Percentiles rank a stretch among this genome's conserved stretches.
These are phyloP conservation scores for Zelopaecilomyces penicillatus DNA, from an alignment of 2,329 filamentous ascomycete species.

Conservation along the genomic window DNA sequence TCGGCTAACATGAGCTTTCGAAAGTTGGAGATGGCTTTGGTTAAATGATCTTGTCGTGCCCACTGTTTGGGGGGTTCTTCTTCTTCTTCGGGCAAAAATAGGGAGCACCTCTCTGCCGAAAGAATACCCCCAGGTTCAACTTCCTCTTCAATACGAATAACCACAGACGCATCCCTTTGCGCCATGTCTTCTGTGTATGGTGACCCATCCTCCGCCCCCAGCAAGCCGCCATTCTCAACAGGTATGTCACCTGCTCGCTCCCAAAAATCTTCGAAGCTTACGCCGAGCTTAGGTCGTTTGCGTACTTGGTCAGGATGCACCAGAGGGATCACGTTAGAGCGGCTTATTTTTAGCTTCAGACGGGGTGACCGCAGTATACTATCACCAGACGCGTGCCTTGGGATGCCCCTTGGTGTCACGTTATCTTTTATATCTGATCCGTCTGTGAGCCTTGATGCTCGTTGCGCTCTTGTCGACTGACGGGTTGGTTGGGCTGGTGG, in stretches of 20 bases:
- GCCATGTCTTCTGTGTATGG: constrained; percentile 54
- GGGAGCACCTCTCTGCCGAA: constrained; percentile 59
- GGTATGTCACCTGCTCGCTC: constrained; percentile 40
- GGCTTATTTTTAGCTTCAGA: constrained; percentile 39
- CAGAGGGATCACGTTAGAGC: constrained; percentile 39
- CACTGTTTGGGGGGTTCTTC: constrained; percentile 73
- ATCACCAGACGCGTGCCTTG: constrained; percentile 11
- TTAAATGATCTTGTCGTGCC: constrained; percentile 78
- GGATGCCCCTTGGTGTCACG: constrained; percentile 7
- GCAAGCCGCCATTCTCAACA: constrained; percentile 51
- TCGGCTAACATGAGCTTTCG: constrained; percentile 72
- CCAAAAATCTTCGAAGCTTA: constrained; percentile 52
- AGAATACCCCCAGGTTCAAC: constrained; percentile 67
- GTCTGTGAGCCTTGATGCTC: constrained; percentile 32
- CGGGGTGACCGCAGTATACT: constrained; percentile 29
- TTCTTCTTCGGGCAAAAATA: constrained; percentile 62
- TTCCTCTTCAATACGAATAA: constrained; percentile 63
- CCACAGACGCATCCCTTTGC: constrained; percentile 57
- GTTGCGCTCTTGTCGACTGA: constrained; percentile 34
- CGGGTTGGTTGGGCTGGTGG: constrained; percentile 28
- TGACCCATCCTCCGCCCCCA: constrained; percentile 45
- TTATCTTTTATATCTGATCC: constrained; percentile 12
- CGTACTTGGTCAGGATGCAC: constrained; percentile 52
- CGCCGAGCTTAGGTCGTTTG: constrained; percentile 43
- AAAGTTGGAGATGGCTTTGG: constrained; percentile 72